Percentiles rank a stretch among this genome's conserved stretches.
These are phyloP conservation scores for Gardenia jasminoides DNA, from an alignment of 257 asterid genomes.

Conservation along the genomic window DNA sequence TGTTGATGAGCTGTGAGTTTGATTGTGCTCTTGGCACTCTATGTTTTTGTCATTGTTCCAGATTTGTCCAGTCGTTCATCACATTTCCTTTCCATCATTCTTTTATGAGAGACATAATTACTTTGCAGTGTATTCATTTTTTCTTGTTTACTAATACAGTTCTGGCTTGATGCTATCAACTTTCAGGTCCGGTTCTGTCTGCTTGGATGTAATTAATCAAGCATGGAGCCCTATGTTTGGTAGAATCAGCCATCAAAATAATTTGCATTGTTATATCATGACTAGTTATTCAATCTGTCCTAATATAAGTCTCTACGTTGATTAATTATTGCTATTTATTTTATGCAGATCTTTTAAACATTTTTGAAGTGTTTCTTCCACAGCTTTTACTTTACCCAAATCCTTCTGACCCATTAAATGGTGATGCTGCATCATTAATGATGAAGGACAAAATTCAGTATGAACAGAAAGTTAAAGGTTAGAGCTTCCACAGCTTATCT, in stretches of 20 bases:
- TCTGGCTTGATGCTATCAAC: conserved; percentile 13
- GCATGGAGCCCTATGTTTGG: conserved; percentile 99
- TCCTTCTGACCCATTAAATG: conserved; percentile 84
- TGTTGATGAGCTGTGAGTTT: conserved; percentile 86
- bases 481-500: neutral
- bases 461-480: conserved; percentile 86
- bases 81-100: neutral
- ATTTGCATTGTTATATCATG: neutral
- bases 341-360: conserved; percentile 76
- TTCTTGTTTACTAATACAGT: neutral
- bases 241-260: conserved; percentile 14
- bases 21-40: neutral
- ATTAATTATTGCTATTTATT: neutral
- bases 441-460: conserved; percentile 74
- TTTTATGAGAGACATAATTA: neutral
- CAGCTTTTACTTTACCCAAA: conserved; percentile 91
- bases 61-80: neutral
- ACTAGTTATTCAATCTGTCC: neutral
- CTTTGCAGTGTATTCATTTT: neutral
- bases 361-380: conserved; percentile 92
- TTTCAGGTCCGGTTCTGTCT: conserved; percentile 83
- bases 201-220: conserved; percentile 93
- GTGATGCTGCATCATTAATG: conserved; percentile 96
- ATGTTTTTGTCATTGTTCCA: neutral
- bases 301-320: neutral